phyloP scores from a whole-genome alignment of 139 green algal genomes.

The Desmodesmus armatus region DNA sequence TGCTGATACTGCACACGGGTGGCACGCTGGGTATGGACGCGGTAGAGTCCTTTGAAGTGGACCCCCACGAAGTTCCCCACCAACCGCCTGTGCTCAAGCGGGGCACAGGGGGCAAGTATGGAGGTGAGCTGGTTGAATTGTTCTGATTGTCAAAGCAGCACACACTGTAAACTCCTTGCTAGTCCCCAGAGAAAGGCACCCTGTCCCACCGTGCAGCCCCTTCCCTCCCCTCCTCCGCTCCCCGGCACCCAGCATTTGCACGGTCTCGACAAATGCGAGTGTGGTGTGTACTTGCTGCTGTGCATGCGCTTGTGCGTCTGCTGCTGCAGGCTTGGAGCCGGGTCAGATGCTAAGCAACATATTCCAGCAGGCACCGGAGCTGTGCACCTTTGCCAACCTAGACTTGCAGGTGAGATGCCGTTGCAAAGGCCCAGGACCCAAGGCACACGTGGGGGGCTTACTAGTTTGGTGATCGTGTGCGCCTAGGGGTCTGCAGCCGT shows the following conservation, averaged over 20 bases:
- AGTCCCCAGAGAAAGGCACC: no score
- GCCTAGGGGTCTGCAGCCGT: no score
- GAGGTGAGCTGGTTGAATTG: no score
- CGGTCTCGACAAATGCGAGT: no score
- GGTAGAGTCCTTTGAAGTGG: constrained; percentile 7
- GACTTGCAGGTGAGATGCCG: constrained; percentile 77
- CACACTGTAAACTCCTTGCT: no score
- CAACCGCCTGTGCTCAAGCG: constrained; percentile 58
- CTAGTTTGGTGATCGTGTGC: background rate
- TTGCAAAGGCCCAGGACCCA: constrained; percentile 20
- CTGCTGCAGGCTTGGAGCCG: constrained; percentile 46
- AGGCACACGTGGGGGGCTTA: background rate
- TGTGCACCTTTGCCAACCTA: constrained; percentile 82
- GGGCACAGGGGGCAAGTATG: constrained; percentile 72
- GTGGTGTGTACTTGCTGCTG: background rate
- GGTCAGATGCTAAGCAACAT: constrained; percentile 61
- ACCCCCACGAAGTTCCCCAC: constrained; percentile 47
- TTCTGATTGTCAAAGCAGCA: no score
- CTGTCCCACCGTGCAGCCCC: no score
- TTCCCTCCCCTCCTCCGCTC: no score
- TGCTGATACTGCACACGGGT: constrained; percentile 88
- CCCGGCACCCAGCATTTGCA: no score
- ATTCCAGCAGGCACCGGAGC: constrained; percentile 82
- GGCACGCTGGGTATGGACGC: constrained; percentile 90
- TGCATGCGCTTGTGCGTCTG: background rate